phyloP scores from a whole-genome alignment of 768 basidiomycete genomes.

The Leccinum pellstonianum region DNA sequence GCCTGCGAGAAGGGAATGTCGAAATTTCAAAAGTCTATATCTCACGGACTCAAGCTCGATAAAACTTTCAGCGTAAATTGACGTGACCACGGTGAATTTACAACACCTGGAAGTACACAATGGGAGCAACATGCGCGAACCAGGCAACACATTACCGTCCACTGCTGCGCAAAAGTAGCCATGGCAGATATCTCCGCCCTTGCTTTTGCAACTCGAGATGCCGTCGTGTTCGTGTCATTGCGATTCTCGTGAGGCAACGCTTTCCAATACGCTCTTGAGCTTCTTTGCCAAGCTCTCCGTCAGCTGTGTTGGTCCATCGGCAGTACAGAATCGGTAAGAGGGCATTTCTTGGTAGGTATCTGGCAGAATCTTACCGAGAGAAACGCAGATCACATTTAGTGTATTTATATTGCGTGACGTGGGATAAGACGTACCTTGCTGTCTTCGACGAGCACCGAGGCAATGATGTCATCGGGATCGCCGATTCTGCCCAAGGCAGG shows the following conservation, averaged over 20 bases:
- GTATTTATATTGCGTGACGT: too few species aligned
- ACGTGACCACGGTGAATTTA: background rate
- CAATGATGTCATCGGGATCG: slow-evolving; percentile 83
- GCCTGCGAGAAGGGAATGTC: too few species aligned
- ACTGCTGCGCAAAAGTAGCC: background rate
- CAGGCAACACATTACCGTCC: background rate
- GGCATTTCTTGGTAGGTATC: slow-evolving; percentile 86
- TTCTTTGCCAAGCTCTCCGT: slow-evolving; percentile 62
- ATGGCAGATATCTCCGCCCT: background rate
- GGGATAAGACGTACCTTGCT: slow-evolving; percentile 48
- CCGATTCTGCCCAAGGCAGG: slow-evolving; percentile 75
- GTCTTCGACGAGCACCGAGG: slow-evolving; percentile 66
- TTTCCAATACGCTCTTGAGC: slow-evolving; percentile 42
- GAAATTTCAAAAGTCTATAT: too few species aligned
- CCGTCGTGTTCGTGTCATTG: background rate
- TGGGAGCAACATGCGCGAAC: background rate
- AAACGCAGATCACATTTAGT: background rate
- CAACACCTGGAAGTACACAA: background rate
- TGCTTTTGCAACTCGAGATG: background rate
- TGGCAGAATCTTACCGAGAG: slow-evolving; percentile 48
- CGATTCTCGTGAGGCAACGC: slow-evolving; percentile 33
- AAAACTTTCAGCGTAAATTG: background rate
- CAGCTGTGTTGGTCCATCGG: slow-evolving; percentile 66
- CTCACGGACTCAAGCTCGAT: background rate
- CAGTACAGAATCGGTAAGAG: slow-evolving; percentile 75